phyloP scores from a whole-genome alignment of 345 rosid species.

The Linum lewisii region DNA sequence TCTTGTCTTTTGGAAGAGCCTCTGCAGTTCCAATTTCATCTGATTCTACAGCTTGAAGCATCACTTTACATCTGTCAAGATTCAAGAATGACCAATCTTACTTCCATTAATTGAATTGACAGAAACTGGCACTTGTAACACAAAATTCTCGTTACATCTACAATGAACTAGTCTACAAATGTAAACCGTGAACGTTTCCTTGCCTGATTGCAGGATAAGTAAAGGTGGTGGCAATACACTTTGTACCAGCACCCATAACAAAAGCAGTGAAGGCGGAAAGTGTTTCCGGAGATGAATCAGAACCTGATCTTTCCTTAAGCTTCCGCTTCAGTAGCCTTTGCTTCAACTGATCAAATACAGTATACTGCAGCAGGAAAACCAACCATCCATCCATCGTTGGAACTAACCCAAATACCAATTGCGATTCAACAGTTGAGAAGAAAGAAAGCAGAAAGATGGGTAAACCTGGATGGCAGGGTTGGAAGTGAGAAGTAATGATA shows the following conservation, averaged over 20 bases:
- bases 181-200: no score
- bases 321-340: constrained; percentile 11
- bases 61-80: constrained; percentile 21
- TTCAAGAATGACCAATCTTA: no score
- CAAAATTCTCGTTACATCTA: no score
- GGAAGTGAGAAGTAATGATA: constrained; percentile 19
- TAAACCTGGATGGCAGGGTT: constrained; percentile 24
- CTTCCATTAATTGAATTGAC: no score
- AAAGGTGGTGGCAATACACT: constrained; percentile 23
- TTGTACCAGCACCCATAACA: constrained; percentile 21
- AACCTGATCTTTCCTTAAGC: constrained; percentile 11
- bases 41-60: constrained; percentile 23
- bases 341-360: constrained; percentile 29
- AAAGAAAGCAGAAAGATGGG: not conserved
- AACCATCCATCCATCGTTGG: not conserved
- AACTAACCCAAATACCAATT: no score
- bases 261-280: constrained; percentile 23
- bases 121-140: not conserved
- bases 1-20: constrained; percentile 4
- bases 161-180: no score
- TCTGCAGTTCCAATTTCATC: constrained; percentile 12
- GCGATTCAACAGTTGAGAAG: not conserved
- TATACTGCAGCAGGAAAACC: constrained; percentile 16
- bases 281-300: constrained; percentile 14
- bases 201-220: constrained; percentile 26